Evolutionary conservation across 768 basidiomycete genomes (phyloP).

Genomic region (Sarcodon sp.): DNA sequence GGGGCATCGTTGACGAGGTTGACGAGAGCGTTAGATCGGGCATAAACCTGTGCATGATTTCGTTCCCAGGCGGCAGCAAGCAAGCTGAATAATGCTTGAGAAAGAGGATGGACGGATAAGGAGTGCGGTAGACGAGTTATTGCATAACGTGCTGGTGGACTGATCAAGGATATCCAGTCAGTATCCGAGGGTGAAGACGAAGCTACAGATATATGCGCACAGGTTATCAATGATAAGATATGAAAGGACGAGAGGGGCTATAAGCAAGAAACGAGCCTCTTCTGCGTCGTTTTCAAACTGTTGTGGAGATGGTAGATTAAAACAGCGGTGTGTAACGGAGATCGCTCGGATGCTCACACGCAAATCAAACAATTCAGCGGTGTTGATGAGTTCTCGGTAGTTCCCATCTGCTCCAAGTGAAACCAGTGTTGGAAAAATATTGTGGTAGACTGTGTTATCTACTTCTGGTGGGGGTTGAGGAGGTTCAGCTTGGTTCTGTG

Average conservation of each 20-base stretch:
- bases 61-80: constrained; percentile 39
- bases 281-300: constrained; percentile 13
- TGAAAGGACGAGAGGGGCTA: constrained; percentile 47
- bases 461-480: constrained; percentile 1
- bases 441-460: constrained; percentile 20
- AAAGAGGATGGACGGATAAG: constrained; percentile 29
- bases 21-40: constrained; percentile 28
- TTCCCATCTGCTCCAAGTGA: constrained; percentile 32
- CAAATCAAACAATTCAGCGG: constrained; percentile 42
- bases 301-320: no score
- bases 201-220: constrained; percentile 23
- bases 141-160: constrained; percentile 47
- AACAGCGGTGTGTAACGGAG: no score
- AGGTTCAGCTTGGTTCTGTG: background rate
- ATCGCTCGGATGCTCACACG: constrained; percentile 5
- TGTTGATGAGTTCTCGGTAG: constrained; percentile 26
- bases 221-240: constrained; percentile 53
- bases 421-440: constrained; percentile 28
- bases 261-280: constrained; percentile 28
- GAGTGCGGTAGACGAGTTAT: constrained; percentile 40
- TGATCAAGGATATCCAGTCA: constrained; percentile 13
- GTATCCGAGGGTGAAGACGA: background rate
- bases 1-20: constrained; percentile 31
- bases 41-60: constrained; percentile 42
- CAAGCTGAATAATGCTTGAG: constrained; percentile 32